Evolutionary conservation across 371 early-diverging fungal species (phyloP).

Genomic region (Mortierella sp.): DNA sequence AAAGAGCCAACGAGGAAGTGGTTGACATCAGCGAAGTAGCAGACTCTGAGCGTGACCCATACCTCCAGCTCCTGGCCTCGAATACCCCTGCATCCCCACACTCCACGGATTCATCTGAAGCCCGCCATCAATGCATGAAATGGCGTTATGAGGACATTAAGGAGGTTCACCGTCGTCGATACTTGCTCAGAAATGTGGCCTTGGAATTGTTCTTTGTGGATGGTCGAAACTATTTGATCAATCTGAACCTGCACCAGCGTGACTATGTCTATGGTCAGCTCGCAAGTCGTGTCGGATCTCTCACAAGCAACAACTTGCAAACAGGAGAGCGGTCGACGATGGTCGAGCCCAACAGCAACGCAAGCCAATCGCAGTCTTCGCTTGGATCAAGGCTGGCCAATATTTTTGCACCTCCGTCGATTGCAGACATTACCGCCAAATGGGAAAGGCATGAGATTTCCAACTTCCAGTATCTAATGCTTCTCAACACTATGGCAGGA

Average conservation of each 20-base stretch:
- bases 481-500: constrained; percentile 87
- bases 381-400: constrained; percentile 59
- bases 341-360: constrained; percentile 54
- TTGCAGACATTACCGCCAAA: constrained; percentile 71
- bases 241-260: constrained; percentile 70
- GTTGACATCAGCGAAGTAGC: constrained; percentile 82
- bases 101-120: constrained; percentile 57
- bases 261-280: constrained; percentile 77
- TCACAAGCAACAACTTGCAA: constrained; percentile 45
- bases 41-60: constrained; percentile 75
- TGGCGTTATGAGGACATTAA: constrained; percentile 76
- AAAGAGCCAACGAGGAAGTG: constrained; percentile 75
- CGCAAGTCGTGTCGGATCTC: constrained; percentile 60
- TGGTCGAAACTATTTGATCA: constrained; percentile 79
- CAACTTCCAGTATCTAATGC: constrained; percentile 91
- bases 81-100: constrained; percentile 67
- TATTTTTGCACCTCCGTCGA: constrained; percentile 72
- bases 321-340: constrained; percentile 50
- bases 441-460: constrained; percentile 85
- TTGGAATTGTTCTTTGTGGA: constrained; percentile 82
- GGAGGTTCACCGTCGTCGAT: constrained; percentile 68
- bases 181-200: constrained; percentile 71
- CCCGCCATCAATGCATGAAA: constrained; percentile 67
- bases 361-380: constrained; percentile 53
- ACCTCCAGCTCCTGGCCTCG: constrained; percentile 66